phyloP scores from a whole-genome alignment of 495 filamentous ascomycete genomes.

The Penicillium lividum region DNA sequence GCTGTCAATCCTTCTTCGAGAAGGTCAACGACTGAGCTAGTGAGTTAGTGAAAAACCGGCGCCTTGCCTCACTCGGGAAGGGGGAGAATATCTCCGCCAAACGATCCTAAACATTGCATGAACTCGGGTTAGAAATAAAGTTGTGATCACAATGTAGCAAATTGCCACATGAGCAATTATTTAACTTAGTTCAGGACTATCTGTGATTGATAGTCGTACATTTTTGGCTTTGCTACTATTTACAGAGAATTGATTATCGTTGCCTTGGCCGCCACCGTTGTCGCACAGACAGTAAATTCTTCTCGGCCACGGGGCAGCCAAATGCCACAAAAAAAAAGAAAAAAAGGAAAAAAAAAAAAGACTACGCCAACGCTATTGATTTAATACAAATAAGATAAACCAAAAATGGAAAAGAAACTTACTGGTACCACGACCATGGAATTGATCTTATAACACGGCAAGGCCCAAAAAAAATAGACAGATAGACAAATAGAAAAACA shows the following conservation, averaged over 20 bases:
- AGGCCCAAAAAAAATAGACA: too few relatives aligned
- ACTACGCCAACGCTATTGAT: slow-evolving; percentile 4
- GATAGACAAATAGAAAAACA: too few relatives aligned
- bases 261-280: slow-evolving; percentile 16
- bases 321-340: not conserved
- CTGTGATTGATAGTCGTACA: not conserved
- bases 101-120: not conserved
- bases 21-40: slow-evolving; percentile 12
- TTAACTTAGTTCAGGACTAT: not conserved
- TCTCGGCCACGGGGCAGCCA: slow-evolving; percentile 4
- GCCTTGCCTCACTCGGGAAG: slow-evolving; percentile 9
- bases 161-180: not conserved
- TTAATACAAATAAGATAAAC: not conserved
- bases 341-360: not conserved
- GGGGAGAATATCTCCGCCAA: not conserved
- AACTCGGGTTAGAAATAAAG: not conserved
- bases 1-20: slow-evolving; percentile 31
- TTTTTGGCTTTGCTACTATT: slow-evolving; percentile 14
- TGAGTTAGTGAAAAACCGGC: not conserved
- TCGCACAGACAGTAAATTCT: slow-evolving; percentile 9
- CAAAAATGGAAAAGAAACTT: not conserved
- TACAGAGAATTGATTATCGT: not conserved
- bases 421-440: not conserved
- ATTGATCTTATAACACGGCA: not conserved
- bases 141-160: not conserved